phyloP scores from a whole-genome alignment of 805 yeast species.

The Hanseniaspora occidentalis region DNA sequence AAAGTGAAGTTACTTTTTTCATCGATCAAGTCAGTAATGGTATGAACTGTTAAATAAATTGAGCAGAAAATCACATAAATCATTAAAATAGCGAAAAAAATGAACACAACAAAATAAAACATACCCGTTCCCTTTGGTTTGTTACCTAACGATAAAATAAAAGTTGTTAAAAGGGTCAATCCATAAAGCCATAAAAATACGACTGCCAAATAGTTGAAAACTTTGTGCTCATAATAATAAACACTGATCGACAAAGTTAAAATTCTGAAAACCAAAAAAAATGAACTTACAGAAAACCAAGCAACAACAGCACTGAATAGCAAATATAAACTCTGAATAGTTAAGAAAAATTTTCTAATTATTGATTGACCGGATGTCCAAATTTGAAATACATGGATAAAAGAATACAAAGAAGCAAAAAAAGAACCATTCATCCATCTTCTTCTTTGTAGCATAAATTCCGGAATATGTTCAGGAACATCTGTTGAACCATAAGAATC shows the following conservation, averaged over 20 bases:
- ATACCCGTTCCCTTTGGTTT: conserved; percentile 81
- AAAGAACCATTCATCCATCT: conserved; percentile 97
- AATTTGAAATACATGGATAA: conserved; percentile 61
- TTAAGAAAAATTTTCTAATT: conserved; percentile 55
- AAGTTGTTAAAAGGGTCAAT: conserved; percentile 69
- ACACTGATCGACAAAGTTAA: conserved; percentile 65
- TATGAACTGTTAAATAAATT: conserved; percentile 60
- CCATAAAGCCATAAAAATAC: conserved; percentile 78
- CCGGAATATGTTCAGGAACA: conserved; percentile 82
- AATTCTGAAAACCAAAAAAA: conserved; percentile 80
- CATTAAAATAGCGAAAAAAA: conserved; percentile 81
- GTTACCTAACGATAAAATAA: conserved; percentile 85
- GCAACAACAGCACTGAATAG: conserved; percentile 62
- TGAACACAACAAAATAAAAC: conserved; percentile 62
- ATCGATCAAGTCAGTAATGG: conserved; percentile 39
- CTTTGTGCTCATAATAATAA: conserved; percentile 40
- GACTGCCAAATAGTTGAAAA: conserved; percentile 68
- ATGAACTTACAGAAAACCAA: conserved; percentile 88
- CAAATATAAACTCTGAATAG: conserved; percentile 72
- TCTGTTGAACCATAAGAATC: conserved; percentile 89
- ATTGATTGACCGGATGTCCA: conserved; percentile 70
- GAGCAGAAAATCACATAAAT: conserved; percentile 82
- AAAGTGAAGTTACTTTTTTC: conserved; percentile 26
- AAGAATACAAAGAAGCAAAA: conserved; percentile 84
- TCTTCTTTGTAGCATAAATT: conserved; percentile 81